Conservation (phyloP, 371 early-diverging fungal species). For the Lichtheimia ornata region DNA sequence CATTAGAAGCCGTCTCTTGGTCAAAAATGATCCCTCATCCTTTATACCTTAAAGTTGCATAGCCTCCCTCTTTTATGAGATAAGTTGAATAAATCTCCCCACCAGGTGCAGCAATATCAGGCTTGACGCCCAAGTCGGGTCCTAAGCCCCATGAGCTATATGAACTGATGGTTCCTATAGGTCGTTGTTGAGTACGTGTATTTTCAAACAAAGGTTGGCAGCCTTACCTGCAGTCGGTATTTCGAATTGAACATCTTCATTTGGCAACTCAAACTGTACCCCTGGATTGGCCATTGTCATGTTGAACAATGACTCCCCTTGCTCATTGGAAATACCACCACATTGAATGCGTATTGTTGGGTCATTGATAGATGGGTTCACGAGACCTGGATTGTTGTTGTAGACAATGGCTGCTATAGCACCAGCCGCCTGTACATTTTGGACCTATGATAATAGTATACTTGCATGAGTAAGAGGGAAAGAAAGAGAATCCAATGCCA, state of each 20-base stretch:
- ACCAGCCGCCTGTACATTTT: constrained; percentile 59
- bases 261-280: constrained; percentile 14
- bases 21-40: no score
- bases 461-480: no score
- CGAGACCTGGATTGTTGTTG: constrained; percentile 36
- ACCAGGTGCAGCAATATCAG: constrained; percentile 74
- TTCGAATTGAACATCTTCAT: constrained; percentile 24
- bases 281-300: constrained; percentile 8
- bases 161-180: constrained; percentile 30
- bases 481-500: no score
- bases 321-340: constrained; percentile 40
- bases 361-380: constrained; percentile 29
- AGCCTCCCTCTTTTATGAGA: constrained; percentile 23
- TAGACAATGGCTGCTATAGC: constrained; percentile 62
- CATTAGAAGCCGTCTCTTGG: no score
- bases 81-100: constrained; percentile 75
- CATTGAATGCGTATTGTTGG: constrained; percentile 31
- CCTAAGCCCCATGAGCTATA: constrained; percentile 74
- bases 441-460: constrained; percentile 25
- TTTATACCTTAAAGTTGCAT: constrained; percentile 37
- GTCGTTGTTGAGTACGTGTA: no score
- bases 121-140: constrained; percentile 70
- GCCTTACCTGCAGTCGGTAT: constrained; percentile 34
- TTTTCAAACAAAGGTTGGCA: no score
- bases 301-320: constrained; percentile 34